phyloP scores from a whole-genome alignment of 345 rosid genomes.

The Trapa bicornis region DNA sequence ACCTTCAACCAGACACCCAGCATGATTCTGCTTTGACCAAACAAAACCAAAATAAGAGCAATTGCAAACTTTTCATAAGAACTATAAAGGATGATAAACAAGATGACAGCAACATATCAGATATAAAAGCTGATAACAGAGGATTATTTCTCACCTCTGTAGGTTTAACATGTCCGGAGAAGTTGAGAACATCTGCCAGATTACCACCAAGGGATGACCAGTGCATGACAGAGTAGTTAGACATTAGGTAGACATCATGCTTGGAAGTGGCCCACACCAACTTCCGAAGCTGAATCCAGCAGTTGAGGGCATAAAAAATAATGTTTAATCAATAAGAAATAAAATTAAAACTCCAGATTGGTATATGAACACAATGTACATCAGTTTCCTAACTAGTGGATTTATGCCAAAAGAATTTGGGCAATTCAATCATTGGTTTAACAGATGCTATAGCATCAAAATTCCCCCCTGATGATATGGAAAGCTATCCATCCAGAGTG shows the following conservation, averaged over 20 bases:
- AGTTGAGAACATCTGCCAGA: conserved; percentile 15
- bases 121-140: not conserved
- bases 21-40: conserved; percentile 26
- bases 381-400: not conserved
- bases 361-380: not conserved
- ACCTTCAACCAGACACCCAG: conserved; percentile 44
- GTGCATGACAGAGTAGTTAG: conserved; percentile 17
- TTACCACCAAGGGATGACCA: conserved; percentile 19
- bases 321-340: not conserved
- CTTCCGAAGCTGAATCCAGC: conserved; percentile 17
- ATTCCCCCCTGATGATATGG: not conserved
- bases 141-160: conserved; percentile 10
- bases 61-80: no score
- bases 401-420: not conserved
- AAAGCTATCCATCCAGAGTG: not conserved
- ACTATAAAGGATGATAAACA: no score
- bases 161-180: conserved; percentile 19
- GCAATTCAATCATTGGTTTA: not conserved
- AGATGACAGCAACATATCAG: not conserved
- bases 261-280: conserved; percentile 26
- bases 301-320: not conserved
- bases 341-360: not conserved
- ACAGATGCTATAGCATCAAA: not conserved
- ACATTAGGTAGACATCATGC: conserved; percentile 27
- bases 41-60: not conserved